These are phyloP conservation scores for Vitis vinifera DNA, from an alignment of 164 flowering plant species.

Conservation along the genomic window DNA sequence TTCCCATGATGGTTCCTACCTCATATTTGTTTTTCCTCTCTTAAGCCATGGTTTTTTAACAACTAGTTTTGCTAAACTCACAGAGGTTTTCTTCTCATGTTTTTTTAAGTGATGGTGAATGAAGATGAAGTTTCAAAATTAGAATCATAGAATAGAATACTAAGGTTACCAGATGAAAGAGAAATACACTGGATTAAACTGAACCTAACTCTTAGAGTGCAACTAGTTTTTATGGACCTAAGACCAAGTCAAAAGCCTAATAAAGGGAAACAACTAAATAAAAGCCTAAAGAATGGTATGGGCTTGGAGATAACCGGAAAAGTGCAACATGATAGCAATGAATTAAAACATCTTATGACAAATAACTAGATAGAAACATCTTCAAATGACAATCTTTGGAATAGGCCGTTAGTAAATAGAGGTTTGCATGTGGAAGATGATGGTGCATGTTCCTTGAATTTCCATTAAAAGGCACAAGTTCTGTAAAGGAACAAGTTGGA, in stretches of 20 bases:
- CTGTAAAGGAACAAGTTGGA: too few species aligned
- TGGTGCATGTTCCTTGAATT: constrained; percentile 30
- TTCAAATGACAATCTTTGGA: constrained; percentile 9
- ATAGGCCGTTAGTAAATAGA: constrained; percentile 14
- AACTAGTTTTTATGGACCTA: constrained; percentile 68
- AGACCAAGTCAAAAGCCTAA: constrained; percentile 44
- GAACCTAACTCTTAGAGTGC: constrained; percentile 63
- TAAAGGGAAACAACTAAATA: constrained; percentile 36
- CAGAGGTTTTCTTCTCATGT: not conserved
- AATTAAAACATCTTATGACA: constrained; percentile 17
- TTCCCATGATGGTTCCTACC: too few species aligned
- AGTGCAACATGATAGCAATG: constrained; percentile 73
- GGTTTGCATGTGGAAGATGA: constrained; percentile 17
- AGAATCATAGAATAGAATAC: constrained; percentile 26
- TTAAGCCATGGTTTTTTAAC: too few species aligned
- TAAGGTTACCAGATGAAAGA: constrained; percentile 64
- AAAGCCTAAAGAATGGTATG: constrained; percentile 42
- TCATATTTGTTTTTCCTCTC: too few species aligned
- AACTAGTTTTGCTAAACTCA: too few species aligned
- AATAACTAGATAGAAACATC: constrained; percentile 3
- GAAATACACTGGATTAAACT: constrained; percentile 80
- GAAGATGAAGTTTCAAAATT: constrained; percentile 58
- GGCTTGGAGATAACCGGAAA: constrained; percentile 93
- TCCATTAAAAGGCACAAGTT: not conserved
- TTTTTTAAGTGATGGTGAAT: constrained; percentile 66